A percentile compares a stretch with the other conserved stretches of the same genome.
These are phyloP conservation scores for Monosporascus sp. DNA, from an alignment of 2,329 filamentous ascomycete genomes.

Conservation along the genomic window DNA sequence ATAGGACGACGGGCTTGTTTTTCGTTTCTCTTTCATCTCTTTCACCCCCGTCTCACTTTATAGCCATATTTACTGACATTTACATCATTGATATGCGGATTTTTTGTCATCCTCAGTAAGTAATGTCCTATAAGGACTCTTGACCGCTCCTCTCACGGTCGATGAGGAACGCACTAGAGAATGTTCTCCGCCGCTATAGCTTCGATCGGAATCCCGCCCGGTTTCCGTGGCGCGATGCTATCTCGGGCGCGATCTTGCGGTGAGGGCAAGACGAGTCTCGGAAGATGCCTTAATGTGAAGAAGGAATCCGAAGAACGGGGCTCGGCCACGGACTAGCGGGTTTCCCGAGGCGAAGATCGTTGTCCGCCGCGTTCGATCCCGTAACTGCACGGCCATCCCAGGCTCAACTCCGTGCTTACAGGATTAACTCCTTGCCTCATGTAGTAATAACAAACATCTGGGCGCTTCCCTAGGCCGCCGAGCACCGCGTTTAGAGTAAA, in stretches of 20 bases:
- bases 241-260: not conserved
- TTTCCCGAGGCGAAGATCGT: not conserved
- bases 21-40: not conserved
- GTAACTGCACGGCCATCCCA: not conserved
- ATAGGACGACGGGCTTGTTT: not conserved
- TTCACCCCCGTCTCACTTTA: not conserved
- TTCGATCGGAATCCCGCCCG: not conserved
- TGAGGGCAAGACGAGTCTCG: not conserved
- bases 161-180: not conserved
- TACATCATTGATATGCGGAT: not conserved
- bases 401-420: not conserved
- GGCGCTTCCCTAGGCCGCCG: no score
- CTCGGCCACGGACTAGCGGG: not conserved
- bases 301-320: not conserved
- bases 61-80: no score
- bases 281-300: not conserved
- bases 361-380: not conserved
- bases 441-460: not conserved
- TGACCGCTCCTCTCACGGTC: not conserved
- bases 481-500: constrained; percentile 6
- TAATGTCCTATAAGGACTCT: not conserved
- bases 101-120: not conserved
- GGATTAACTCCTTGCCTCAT: not conserved
- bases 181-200: not conserved
- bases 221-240: not conserved